Evolutionary conservation across 2,329 filamentous ascomycete genomes (phyloP).

Genomic region (Aspergillus carbonarius): DNA sequence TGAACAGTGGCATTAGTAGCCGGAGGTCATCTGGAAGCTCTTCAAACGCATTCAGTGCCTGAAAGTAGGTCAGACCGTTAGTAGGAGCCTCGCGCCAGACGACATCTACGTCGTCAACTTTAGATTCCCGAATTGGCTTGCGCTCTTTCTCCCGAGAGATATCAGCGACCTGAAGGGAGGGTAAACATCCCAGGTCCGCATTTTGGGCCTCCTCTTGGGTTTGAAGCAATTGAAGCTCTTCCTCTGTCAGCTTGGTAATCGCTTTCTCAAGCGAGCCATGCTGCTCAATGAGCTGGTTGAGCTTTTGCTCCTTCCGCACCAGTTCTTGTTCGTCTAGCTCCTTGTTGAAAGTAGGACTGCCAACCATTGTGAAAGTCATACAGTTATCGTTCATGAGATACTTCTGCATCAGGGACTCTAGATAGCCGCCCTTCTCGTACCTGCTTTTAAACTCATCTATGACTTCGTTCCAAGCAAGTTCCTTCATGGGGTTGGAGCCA

Average conservation of each 20-base stretch:
- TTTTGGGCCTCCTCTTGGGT: conserved; percentile 83
- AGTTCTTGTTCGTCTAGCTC: conserved; percentile 76
- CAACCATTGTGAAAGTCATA: conserved; percentile 91
- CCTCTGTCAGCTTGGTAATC: conserved; percentile 67
- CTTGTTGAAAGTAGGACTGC: conserved; percentile 71
- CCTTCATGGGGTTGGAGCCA: conserved; percentile 86
- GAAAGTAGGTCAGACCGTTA: conserved; percentile 94
- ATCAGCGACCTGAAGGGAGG: conserved; percentile 83
- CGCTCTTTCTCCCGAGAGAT: conserved; percentile 78
- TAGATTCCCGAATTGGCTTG: conserved; percentile 62
- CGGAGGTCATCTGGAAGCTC: conserved; percentile 81
- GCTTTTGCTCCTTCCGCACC: conserved; percentile 69
- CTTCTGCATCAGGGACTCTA: conserved; percentile 82
- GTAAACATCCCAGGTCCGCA: conserved; percentile 82
- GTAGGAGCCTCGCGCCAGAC: conserved; percentile 93
- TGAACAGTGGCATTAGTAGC: conserved; percentile 82
- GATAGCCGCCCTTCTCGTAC: conserved; percentile 72
- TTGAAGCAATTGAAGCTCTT: conserved; percentile 75
- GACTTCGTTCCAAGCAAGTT: conserved; percentile 87
- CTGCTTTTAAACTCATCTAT: conserved; percentile 77
- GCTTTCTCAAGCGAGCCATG: conserved; percentile 72
- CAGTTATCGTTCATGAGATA: conserved; percentile 86
- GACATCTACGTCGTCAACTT: conserved; percentile 64
- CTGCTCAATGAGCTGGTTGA: conserved; percentile 65
- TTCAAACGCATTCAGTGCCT: conserved; percentile 77